Evolutionary conservation across 352 stramenopile species (phyloP).

Genomic region (Achlya hypogyna): DNA sequence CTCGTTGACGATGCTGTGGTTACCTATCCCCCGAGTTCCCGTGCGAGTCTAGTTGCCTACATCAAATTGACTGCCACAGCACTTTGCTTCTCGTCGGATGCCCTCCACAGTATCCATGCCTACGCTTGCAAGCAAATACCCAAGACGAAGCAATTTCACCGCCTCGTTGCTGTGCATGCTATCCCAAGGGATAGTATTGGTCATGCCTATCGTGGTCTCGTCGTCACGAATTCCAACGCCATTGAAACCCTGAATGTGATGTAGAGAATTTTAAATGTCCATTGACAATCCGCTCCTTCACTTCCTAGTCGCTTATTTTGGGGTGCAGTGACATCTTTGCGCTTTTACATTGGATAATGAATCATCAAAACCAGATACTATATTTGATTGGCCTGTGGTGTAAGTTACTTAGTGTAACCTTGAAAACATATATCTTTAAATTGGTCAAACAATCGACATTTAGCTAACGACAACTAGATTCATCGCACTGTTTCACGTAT

Average conservation of each 20-base stretch:
- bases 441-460: too few species aligned
- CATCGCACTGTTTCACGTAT: too few species aligned
- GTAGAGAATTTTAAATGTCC: not conserved
- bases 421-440: too few species aligned
- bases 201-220: not conserved
- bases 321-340: too few species aligned
- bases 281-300: too few species aligned
- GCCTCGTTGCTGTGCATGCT: not conserved
- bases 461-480: too few species aligned
- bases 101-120: conserved; percentile 3
- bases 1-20: conserved; percentile 24
- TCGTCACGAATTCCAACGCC: not conserved
- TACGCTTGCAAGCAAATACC: conserved; percentile 16
- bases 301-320: too few species aligned
- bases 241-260: not conserved
- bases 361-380: too few species aligned
- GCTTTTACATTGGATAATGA: too few species aligned
- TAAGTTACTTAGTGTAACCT: too few species aligned
- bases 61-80: conserved; percentile 3
- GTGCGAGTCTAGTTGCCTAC: not conserved
- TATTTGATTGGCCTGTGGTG: too few species aligned
- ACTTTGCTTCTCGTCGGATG: not conserved
- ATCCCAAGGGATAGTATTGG: conserved; percentile 1
- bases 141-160: conserved; percentile 2
- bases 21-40: not conserved